Percentiles rank a stretch among this genome's conserved stretches.
Evolutionary conservation across 1,139 yeast genomes (phyloP).

Genomic region (Saccharomyces hybrid): DNA sequence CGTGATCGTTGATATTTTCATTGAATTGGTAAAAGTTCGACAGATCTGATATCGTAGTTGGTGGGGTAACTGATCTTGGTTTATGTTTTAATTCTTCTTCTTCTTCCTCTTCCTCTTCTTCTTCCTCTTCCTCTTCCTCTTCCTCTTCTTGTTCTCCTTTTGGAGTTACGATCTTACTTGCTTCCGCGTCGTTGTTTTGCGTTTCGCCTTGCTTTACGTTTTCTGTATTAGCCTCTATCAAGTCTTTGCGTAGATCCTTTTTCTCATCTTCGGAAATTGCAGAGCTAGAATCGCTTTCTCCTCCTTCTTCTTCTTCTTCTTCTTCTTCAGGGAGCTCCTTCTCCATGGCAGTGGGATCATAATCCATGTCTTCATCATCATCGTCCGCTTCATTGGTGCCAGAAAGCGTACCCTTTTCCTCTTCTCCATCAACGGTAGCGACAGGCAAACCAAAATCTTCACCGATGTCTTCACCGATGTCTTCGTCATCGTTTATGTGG

Average conservation of each 20-base stretch:
- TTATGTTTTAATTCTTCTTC: conserved; percentile 29
- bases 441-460: conserved; percentile 11
- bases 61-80: conserved; percentile 34
- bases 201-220: conserved; percentile 4
- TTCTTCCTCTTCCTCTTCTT: conserved; percentile 21
- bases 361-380: conserved; percentile 6
- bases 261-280: conserved; percentile 1
- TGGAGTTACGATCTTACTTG: conserved; percentile 2
- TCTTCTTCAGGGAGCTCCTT: conserved; percentile 11
- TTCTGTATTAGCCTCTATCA: conserved; percentile 7
- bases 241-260: conserved; percentile 10
- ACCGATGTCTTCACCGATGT: conserved; percentile 21
- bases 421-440: neutral
- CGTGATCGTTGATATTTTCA: conserved; percentile 48
- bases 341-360: conserved; percentile 11
- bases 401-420: conserved; percentile 4
- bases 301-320: too few relatives aligned
- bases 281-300: conserved; percentile 4
- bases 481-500: conserved; percentile 12
- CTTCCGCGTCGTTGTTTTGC: conserved; percentile 3
- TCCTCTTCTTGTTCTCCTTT: conserved; percentile 8
- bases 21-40: conserved; percentile 43
- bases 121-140: conserved; percentile 18
- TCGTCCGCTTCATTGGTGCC: conserved; percentile 23
- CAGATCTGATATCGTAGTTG: conserved; percentile 43